Base-by-base conservation (phyloP, 2,329 filamentous ascomycete genomes). In the Cladobotryum mycophilum region DNA sequence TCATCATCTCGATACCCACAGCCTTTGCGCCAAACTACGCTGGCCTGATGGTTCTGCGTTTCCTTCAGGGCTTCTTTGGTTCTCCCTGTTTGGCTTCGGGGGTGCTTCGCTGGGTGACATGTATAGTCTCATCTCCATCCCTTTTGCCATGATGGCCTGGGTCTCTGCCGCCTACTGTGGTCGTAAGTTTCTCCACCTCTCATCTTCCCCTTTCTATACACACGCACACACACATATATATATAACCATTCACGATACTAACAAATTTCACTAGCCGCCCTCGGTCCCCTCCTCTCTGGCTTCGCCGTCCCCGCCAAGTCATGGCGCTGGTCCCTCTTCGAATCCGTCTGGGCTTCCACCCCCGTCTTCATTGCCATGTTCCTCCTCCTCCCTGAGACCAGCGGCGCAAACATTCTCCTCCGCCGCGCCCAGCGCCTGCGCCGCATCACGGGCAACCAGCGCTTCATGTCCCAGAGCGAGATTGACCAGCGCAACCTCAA, bases 241-340 rank as follows among this genome's bases (percentile, higher is more conserved):
- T 25, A n/a, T 25, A 30, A 8, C 2, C 13, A 20, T 37, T 33
- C 8, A 22, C 34, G 4, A n/a, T 30, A 8, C 47, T 45, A 40
- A 51, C 47, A 30, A 33, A 8, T 9, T 15, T 6, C n/a, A 67
- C 54, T 65, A 62, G 68, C 73, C 48, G 80, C 81, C 9, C 70
- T 86, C 0, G 82, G 82, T 0, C 81, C 82, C 3, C 65, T 85
- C 0, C 67, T 86, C 5, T 76, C 75, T 3, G 81, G 81, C 4
- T 86, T 81, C 62, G 72, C 77, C 5, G 80, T 84, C 5, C 71
- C 74, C 2, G 75, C 70, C 4, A 73, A 80, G 63, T 68, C 66
- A 47, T 86, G 82, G 82, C 72, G 80, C n/a, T 86, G 81, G 82
- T 78, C 78, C 0, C 68, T 82, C 11, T 82, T 78, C 71, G 80